phyloP scores from a whole-genome alignment of 2,329 filamentous ascomycete genomes.

The Blastomyces percursus region DNA sequence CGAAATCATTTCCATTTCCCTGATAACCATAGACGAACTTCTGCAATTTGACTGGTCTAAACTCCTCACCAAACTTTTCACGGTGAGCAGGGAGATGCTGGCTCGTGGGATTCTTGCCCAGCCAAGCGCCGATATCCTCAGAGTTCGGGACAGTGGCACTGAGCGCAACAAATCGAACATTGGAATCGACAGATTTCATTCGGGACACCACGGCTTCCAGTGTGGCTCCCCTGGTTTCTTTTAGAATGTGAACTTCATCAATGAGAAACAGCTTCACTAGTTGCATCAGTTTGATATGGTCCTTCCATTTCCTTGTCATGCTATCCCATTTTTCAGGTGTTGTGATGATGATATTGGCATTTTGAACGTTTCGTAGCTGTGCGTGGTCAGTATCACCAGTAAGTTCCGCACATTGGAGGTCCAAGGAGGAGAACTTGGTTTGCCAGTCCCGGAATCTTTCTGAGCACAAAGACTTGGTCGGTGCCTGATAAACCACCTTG shows the following conservation, averaged over 20 bases:
- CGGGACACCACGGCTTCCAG: slow-evolving; percentile 75
- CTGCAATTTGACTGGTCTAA: slow-evolving; percentile 64
- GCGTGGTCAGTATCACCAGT: slow-evolving; percentile 66
- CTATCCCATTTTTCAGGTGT: slow-evolving; percentile 91
- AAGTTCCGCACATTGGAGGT: slow-evolving; percentile 61
- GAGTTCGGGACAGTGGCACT: slow-evolving; percentile 79
- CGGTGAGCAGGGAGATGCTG: slow-evolving; percentile 52
- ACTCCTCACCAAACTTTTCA: slow-evolving; percentile 67
- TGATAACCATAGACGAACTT: slow-evolving; percentile 68
- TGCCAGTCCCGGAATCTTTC: slow-evolving; percentile 70
- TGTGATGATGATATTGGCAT: slow-evolving; percentile 70
- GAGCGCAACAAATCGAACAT: slow-evolving; percentile 68
- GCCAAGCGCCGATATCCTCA: slow-evolving; percentile 66
- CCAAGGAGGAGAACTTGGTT: slow-evolving; percentile 57
- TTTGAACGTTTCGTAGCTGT: slow-evolving; percentile 58
- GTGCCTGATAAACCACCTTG: slow-evolving; percentile 78
- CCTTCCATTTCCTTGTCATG: slow-evolving; percentile 75
- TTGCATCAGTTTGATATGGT: slow-evolving; percentile 62
- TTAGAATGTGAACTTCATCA: slow-evolving; percentile 79
- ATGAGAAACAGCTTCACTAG: slow-evolving; percentile 72
- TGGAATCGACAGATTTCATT: slow-evolving; percentile 69
- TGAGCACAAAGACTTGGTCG: slow-evolving; percentile 70
- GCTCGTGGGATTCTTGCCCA: slow-evolving; percentile 54
- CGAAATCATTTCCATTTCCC: slow-evolving; percentile 56
- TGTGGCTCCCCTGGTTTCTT: slow-evolving; percentile 65